These are phyloP conservation scores for Citrus cavaleriei DNA, from an alignment of 345 rosid genomes.

Conservation along the genomic window DNA sequence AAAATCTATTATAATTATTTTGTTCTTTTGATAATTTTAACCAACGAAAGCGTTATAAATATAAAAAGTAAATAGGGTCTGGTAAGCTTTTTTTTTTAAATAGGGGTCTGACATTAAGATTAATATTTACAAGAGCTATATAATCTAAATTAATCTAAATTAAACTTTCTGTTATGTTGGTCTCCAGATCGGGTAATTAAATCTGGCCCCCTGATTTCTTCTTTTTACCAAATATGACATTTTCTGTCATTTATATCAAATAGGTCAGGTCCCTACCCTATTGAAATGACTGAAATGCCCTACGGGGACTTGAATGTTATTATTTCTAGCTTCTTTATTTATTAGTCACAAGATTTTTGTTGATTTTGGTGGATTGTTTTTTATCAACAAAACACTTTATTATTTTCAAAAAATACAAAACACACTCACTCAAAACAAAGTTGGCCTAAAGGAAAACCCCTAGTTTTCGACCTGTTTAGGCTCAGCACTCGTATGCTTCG, in stretches of 20 bases:
- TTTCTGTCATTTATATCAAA: not conserved
- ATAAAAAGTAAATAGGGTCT: too few species aligned
- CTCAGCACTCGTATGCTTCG: not conserved
- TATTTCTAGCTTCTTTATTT: too few species aligned
- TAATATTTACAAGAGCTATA: too few species aligned
- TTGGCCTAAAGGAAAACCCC: not conserved
- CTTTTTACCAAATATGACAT: not conserved
- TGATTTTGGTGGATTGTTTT: not conserved
- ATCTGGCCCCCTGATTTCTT: not conserved
- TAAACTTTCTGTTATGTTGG: too few species aligned
- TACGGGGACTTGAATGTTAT: not conserved
- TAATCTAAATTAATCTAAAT: too few species aligned
- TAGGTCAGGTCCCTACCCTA: not conserved
- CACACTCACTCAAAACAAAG: not conserved
- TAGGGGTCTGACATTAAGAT: too few species aligned
- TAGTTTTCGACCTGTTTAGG: not conserved
- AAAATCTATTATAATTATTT: too few species aligned
- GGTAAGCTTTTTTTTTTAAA: too few species aligned
- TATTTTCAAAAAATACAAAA: too few species aligned
- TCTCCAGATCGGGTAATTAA: not conserved
- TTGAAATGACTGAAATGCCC: not conserved
- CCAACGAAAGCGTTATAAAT: too few species aligned
- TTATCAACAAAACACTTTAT: not conserved
- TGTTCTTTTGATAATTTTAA: too few species aligned
- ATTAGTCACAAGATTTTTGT: conserved; percentile 11